Evolutionary conservation across 1,284 basidiomycete species (phyloP).

Genomic region (Pisolithus thermaeus): DNA sequence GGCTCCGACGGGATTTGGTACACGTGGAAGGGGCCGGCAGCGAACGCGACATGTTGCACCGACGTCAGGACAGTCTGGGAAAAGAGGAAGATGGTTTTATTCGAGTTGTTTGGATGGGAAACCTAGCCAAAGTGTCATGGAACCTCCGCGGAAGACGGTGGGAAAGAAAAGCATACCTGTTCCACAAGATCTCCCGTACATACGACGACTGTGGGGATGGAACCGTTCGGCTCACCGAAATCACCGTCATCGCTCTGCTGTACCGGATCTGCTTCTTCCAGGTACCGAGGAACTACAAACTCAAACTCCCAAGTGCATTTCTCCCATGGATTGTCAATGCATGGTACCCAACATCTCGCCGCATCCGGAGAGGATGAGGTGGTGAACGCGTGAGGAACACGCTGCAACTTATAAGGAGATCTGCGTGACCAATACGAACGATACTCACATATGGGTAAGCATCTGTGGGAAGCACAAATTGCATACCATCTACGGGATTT

Average conservation of each 20-base stretch:
- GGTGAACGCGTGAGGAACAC: constrained; percentile 90
- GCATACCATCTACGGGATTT: constrained; percentile 81
- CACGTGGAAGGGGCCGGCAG: constrained; percentile 90
- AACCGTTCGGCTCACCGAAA: constrained; percentile 43
- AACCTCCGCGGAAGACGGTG: constrained; percentile 4
- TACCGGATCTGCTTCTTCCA: constrained; percentile 58
- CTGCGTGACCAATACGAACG: constrained; percentile 12
- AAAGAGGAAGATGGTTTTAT: constrained; percentile 94
- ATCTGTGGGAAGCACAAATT: constrained; percentile 79
- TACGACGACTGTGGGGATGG: constrained; percentile 78
- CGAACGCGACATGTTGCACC: constrained; percentile 94
- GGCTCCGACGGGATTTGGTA: constrained; percentile 64
- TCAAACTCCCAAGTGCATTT: constrained; percentile 99
- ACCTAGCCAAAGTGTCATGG: constrained; percentile 46
- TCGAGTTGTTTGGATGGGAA: constrained; percentile 89
- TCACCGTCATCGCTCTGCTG: constrained; percentile 50
- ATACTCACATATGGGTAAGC: constrained; percentile 76
- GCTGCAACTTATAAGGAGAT: constrained; percentile 41
- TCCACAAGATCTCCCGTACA: constrained; percentile 94
- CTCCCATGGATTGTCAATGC: constrained; percentile 93
- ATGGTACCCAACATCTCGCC: constrained; percentile 96
- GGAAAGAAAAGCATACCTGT: constrained; percentile 52
- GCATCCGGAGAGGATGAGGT: constrained; percentile 85
- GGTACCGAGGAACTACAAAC: constrained; percentile 85
- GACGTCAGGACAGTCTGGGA: constrained; percentile 86